Evolutionary conservation across 2,329 filamentous ascomycete genomes (phyloP), one percentile per base, ranked within the genome.

Genomic region (Stenocarpella maydis): DNA sequence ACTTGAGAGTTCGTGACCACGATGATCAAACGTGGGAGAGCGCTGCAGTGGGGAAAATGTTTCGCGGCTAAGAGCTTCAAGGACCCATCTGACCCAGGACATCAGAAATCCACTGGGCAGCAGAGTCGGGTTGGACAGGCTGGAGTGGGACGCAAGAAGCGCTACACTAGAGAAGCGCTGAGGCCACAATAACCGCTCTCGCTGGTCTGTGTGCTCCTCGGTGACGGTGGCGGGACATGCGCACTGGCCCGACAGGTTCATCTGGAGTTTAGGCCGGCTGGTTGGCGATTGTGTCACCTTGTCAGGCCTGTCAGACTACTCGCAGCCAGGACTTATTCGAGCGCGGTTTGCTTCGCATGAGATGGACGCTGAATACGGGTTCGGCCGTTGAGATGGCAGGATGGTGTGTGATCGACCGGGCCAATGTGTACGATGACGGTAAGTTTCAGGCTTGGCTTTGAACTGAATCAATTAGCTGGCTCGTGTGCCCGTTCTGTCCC

Each of bases 151-250:
- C 60, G 45, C 34, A 14, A 21, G 31, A 34, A 45, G 54, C 67
- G 67, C 69, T 71, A 71, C 67, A 63, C 69, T 71, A 71, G 61
- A 63, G 53, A 58, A 28, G 54, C 37, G 61, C 61, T 71, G 67
- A 71, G 53, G 67, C 67, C 69, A 63, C 67, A 67, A 71, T 55
- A 68, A 34, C 67, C 34, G 67, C 67, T 49, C 47, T 47, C 21
- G 54, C 41, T 64, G 61, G 61, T 63, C 67, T 49, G 58, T 61
- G 41, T 17, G 39, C 39, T 34, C 24, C 39, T 45, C 41, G 9
- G 14, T 14, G 10, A 19, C 24, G n/a, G n/a, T n/a, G n/a, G n/a
- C n/a, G 28, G 41, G 26, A 24, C 26, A 34, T 17, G 12, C 17
- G 4, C 41, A 7, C 53, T 41, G 34, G 41, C 49, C 21, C 54